These are phyloP conservation scores for Ustilago crameri DNA, from an alignment of 1,284 basidiomycete species.

Conservation along the genomic window DNA sequence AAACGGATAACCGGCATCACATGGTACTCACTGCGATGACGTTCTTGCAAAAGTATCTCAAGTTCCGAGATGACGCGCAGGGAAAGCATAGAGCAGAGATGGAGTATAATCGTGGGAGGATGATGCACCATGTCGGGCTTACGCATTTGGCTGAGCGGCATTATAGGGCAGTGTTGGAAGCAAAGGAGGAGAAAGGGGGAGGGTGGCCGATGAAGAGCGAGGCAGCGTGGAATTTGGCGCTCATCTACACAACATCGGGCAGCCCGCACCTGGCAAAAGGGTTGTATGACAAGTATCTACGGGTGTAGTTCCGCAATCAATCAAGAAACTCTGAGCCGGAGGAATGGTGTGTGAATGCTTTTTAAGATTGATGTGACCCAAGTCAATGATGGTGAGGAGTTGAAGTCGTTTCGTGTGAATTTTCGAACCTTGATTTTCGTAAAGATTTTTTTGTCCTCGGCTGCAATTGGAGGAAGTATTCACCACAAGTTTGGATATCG, in stretches of 20 bases:
- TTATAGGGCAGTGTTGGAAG: constrained; percentile 50
- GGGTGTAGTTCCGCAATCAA: not conserved
- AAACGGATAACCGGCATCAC: constrained; percentile 92
- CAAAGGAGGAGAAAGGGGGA: not conserved
- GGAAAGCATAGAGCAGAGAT: constrained; percentile 72
- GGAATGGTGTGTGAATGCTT: not conserved
- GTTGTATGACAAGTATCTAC: constrained; percentile 44
- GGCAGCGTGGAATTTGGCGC: constrained; percentile 61
- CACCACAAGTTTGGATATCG: too few relatives aligned
- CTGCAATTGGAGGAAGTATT: too few relatives aligned
- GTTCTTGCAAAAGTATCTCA: constrained; percentile 47
- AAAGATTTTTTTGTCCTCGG: too few relatives aligned
- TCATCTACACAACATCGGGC: constrained; percentile 55
- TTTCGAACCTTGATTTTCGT: too few relatives aligned
- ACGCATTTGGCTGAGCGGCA: constrained; percentile 58
- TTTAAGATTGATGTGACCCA: not conserved
- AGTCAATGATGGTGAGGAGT: too few relatives aligned
- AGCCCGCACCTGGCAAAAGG: constrained; percentile 27
- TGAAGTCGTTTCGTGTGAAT: too few relatives aligned
- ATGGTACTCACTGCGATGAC: constrained; percentile 50
- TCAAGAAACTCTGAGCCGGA: not conserved
- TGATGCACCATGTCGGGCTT: constrained; percentile 81
- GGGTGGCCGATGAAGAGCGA: constrained; percentile 45
- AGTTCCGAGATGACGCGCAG: constrained; percentile 75
- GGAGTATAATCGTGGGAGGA: constrained; percentile 89